These are phyloP conservation scores for Uronychia binucleata DNA, from an alignment of 73 alveolate genomes.

Conservation along the genomic window DNA sequence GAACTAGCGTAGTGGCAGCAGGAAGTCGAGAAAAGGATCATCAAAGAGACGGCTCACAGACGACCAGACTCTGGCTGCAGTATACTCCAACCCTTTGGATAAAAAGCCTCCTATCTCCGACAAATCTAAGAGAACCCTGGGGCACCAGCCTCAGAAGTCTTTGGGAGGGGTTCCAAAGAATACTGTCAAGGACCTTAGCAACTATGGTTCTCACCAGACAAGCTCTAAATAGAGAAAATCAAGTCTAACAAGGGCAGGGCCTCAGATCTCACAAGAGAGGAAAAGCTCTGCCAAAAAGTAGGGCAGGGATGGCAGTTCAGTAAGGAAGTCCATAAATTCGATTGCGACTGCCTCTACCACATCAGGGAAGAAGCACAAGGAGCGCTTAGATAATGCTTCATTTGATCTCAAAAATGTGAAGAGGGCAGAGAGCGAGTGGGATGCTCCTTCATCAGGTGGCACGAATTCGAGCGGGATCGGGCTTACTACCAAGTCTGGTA, in stretches of 20 bases:
- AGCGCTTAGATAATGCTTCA: background rate
- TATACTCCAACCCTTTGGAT: background rate
- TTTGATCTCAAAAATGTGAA: background rate
- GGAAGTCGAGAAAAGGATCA: background rate
- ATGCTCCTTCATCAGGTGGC: no score
- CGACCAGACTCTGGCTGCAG: background rate
- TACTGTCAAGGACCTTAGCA: no score
- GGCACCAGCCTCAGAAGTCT: background rate
- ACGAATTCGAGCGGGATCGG: no score
- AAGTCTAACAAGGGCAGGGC: background rate
- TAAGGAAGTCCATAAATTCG: background rate
- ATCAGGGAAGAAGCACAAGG: background rate
- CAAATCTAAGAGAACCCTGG: background rate
- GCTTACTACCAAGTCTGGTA: no score
- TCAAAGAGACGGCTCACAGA: background rate
- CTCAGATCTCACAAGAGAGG: background rate
- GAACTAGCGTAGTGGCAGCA: slow-evolving; percentile 10
- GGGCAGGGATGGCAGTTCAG: background rate
- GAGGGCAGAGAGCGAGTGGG: no score
- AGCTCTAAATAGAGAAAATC: no score
- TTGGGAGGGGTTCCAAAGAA: no score
- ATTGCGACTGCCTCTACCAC: no score
- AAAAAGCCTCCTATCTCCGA: background rate
- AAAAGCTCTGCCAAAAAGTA: background rate
- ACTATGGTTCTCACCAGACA: no score